phyloP scores from a whole-genome alignment of 805 yeast species.

The Candida vaughaniae region DNA sequence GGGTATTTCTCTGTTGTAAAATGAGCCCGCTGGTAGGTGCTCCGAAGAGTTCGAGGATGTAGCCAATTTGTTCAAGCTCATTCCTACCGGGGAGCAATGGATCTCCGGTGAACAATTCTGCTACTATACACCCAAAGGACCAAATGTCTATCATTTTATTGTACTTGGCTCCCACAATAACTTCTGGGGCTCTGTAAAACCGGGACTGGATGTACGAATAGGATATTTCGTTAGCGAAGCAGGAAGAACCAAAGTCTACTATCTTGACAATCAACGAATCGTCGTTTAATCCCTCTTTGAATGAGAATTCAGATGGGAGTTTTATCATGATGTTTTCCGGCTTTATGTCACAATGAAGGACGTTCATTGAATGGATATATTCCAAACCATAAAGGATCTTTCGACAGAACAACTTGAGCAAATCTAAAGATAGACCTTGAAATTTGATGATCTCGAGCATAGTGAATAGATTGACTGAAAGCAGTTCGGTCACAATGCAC shows the following conservation, averaged over 20 bases:
- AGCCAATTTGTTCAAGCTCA: constrained; percentile 48
- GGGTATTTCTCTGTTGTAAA: constrained; percentile 34
- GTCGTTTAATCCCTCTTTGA: constrained; percentile 17
- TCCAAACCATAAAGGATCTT: constrained; percentile 61
- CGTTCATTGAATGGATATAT: constrained; percentile 53
- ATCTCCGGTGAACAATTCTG: constrained; percentile 35
- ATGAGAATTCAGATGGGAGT: constrained; percentile 22
- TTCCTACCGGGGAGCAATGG: constrained; percentile 49
- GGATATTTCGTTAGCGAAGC: constrained; percentile 41
- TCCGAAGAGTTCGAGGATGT: constrained; percentile 46
- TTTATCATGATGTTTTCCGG: constrained; percentile 70
- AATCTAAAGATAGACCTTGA: constrained; percentile 44
- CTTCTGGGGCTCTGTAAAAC: constrained; percentile 79
- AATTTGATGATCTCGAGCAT: constrained; percentile 49
- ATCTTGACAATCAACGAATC: constrained; percentile 56
- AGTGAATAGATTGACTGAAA: constrained; percentile 67
- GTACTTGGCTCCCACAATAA: constrained; percentile 64
- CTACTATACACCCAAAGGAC: constrained; percentile 46
- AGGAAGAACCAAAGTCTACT: constrained; percentile 79
- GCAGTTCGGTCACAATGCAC: constrained; percentile 74
- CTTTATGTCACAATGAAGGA: constrained; percentile 83
- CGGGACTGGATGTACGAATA: constrained; percentile 61
- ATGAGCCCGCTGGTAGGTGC: constrained; percentile 44
- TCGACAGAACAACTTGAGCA: constrained; percentile 45
- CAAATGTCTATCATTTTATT: constrained; percentile 50